A percentile compares a stretch with the other conserved stretches of the same genome.
These are phyloP conservation scores for Gamarada debralockiae DNA, from an alignment of 495 filamentous ascomycete species.

Conservation along the genomic window DNA sequence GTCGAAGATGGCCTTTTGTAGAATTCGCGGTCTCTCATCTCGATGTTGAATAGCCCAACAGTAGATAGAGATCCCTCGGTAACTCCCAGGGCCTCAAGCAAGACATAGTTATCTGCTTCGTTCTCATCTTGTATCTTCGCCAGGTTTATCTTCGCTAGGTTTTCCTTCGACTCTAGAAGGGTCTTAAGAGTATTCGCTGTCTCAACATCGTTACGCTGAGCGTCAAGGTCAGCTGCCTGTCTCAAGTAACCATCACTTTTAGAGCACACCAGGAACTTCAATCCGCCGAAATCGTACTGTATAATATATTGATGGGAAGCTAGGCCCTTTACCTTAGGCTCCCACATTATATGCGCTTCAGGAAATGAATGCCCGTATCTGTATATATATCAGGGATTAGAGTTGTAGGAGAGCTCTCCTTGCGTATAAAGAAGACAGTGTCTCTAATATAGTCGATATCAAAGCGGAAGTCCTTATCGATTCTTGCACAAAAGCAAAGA, in stretches of 20 bases:
- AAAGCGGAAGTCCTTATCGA: conserved; percentile 1
- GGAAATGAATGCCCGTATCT: conserved; percentile 66
- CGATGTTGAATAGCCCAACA: not conserved
- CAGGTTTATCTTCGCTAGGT: conserved; percentile 1
- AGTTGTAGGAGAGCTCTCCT: conserved; percentile 51
- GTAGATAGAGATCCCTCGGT: not conserved
- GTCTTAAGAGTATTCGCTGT: not conserved
- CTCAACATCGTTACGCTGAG: conserved; percentile 23
- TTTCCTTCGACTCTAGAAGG: conserved; percentile 2
- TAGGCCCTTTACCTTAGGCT: conserved; percentile 41
- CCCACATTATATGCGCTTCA: conserved; percentile 60
- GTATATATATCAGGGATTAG: conserved; percentile 44
- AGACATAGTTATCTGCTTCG: not conserved
- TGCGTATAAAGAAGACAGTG: conserved; percentile 60
- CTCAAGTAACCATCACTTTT: conserved; percentile 58
- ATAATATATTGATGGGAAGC: conserved; percentile 61
- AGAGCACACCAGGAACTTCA: conserved; percentile 54
- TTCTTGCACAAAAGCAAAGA: not conserved
- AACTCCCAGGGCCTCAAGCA: no score
- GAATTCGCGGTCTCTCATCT: no score
- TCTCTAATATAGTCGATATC: conserved; percentile 17
- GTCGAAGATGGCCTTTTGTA: no score
- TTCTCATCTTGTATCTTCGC: not conserved
- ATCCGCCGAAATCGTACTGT: conserved; percentile 50
- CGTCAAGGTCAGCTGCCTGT: conserved; percentile 26